Evolutionary conservation across 2,329 filamentous ascomycete species (phyloP).

Genomic region (Diaporthe ilicicola): DNA sequence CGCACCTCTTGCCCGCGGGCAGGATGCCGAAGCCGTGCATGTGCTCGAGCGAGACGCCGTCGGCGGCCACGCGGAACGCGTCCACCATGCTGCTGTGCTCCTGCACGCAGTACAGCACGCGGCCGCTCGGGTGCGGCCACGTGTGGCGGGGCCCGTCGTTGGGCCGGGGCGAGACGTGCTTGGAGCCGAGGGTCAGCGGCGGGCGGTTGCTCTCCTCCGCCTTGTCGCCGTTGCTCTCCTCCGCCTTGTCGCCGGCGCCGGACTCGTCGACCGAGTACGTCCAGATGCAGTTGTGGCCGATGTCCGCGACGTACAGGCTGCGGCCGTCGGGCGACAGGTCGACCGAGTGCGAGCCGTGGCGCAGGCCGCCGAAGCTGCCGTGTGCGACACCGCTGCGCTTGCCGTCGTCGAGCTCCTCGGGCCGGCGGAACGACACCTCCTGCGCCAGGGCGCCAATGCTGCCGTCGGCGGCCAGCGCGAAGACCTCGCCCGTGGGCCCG

Average conservation of each 20-base stretch:
- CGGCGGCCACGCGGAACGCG: slow-evolving; percentile 29
- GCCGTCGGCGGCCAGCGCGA: slow-evolving; percentile 26
- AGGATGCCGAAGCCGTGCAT: slow-evolving; percentile 31
- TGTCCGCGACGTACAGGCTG: slow-evolving; percentile 35
- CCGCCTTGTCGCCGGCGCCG: background rate
- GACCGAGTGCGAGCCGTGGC: slow-evolving; percentile 34
- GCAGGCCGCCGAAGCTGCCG: slow-evolving; percentile 34
- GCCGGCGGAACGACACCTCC: slow-evolving; percentile 32
- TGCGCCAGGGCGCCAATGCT: slow-evolving; percentile 31
- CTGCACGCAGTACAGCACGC: slow-evolving; percentile 35
- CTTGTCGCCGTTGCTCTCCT: background rate
- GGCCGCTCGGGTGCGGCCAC: slow-evolving; percentile 36
- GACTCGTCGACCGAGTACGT: slow-evolving; percentile 29
- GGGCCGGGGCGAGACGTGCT: slow-evolving; percentile 29
- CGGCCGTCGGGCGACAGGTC: slow-evolving; percentile 34
- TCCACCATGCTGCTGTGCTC: slow-evolving; percentile 38
- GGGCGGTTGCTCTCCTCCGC: background rate
- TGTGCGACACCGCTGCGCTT: slow-evolving; percentile 32
- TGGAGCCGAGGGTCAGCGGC: slow-evolving; percentile 12
- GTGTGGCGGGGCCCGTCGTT: slow-evolving; percentile 35
- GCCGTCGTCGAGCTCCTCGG: slow-evolving; percentile 31
- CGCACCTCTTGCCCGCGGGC: background rate
- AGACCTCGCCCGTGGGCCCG: slow-evolving; percentile 32
- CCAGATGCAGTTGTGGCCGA: slow-evolving; percentile 36
- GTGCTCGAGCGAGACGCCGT: slow-evolving; percentile 30